Conservation (phyloP, 2,329 filamentous ascomycete genomes). For the Sclerotinia glacialis region DNA sequence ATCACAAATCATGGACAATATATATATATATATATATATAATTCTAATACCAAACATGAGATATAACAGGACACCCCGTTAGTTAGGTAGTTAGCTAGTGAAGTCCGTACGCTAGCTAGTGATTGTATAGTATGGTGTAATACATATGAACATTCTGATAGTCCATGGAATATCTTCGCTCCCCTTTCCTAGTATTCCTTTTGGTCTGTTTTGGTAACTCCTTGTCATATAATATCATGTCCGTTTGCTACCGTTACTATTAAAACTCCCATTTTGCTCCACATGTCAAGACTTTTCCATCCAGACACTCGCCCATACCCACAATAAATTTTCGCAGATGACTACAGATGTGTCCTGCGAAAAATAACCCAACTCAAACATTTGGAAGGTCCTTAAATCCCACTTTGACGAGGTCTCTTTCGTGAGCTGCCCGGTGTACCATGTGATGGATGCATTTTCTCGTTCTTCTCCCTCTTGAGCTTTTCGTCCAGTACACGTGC, state of each 20-base stretch:
- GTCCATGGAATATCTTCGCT: no score
- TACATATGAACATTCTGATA: no score
- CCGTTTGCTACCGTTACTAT: neutral
- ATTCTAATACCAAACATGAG: no score
- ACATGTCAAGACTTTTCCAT: neutral
- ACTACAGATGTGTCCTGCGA: neutral
- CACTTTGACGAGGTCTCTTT: constrained; percentile 50
- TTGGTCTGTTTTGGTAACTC: neutral
- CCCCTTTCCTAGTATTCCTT: neutral
- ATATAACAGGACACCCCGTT: no score
- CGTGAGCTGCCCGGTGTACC: constrained; percentile 47
- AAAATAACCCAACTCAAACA: neutral
- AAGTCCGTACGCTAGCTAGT: no score
- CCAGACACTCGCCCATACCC: neutral
- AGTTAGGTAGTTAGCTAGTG: no score
- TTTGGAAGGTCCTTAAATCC: constrained; percentile 21
- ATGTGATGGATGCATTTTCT: constrained; percentile 50
- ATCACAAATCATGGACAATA: no score
- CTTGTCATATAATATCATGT: neutral
- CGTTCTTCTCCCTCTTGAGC: constrained; percentile 60
- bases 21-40: no score
- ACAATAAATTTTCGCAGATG: neutral
- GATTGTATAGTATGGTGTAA: no score
- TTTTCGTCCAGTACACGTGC: constrained; percentile 64
- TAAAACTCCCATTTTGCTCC: neutral